A percentile compares a stretch with the other conserved stretches of the same genome.
These are phyloP conservation scores for Diaporthe sp. DNA, from an alignment of 2,329 filamentous ascomycete species.

Conservation along the genomic window DNA sequence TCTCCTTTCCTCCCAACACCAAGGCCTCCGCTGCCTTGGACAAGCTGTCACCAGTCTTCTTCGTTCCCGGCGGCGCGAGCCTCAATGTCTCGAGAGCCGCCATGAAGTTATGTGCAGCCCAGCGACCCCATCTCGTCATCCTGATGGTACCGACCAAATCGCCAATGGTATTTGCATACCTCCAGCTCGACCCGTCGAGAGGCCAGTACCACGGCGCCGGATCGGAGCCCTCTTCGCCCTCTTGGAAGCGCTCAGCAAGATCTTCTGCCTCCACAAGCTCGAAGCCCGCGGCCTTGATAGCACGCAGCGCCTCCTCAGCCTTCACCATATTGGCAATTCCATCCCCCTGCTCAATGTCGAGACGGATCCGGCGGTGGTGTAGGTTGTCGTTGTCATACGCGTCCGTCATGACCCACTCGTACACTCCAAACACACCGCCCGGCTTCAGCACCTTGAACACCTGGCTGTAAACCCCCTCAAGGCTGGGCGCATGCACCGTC, in stretches of 20 bases:
- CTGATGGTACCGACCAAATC: slow-evolving; percentile 52
- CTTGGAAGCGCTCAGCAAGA: slow-evolving; percentile 70
- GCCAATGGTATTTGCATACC: slow-evolving; percentile 35
- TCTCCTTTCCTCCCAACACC: slow-evolving; percentile 39
- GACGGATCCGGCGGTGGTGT: slow-evolving; percentile 77
- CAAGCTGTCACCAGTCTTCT: slow-evolving; percentile 82
- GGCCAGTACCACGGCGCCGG: slow-evolving; percentile 77
- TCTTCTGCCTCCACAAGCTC: slow-evolving; percentile 77
- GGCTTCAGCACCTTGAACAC: slow-evolving; percentile 83
- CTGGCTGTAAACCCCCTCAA: slow-evolving; percentile 80
- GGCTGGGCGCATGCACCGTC: slow-evolving; percentile 80
- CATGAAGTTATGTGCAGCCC: slow-evolving; percentile 74
- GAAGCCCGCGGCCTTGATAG: slow-evolving; percentile 79
- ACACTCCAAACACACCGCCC: slow-evolving; percentile 82
- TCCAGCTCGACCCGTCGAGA: slow-evolving; percentile 40
- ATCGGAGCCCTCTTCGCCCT: slow-evolving; percentile 54
- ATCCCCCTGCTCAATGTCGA: slow-evolving; percentile 83
- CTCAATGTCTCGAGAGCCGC: slow-evolving; percentile 74
- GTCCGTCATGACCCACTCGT: slow-evolving; percentile 87
- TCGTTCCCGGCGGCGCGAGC: slow-evolving; percentile 77
- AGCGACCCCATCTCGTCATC: slow-evolving; percentile 80
- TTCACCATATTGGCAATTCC: slow-evolving; percentile 85
- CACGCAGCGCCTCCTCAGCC: slow-evolving; percentile 74
- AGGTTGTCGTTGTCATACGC: slow-evolving; percentile 78
- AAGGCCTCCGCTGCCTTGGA: slow-evolving; percentile 63